Conservation (phyloP, 202 grass and related monocot genomes). For the Elaeis oleifera region DNA sequence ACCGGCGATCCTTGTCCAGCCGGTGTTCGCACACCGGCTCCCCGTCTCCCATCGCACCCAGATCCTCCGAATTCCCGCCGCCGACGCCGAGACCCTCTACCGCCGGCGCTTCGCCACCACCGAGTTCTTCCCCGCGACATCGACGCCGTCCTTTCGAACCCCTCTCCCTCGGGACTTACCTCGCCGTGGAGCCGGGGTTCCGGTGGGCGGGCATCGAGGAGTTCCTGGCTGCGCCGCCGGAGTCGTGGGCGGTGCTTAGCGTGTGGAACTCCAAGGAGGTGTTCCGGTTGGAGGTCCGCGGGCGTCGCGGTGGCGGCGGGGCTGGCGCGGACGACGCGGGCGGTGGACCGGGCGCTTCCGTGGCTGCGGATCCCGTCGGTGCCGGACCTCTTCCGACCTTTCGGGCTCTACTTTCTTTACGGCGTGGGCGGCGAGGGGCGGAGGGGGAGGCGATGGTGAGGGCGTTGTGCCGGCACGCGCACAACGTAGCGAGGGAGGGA, state of each 20-base stretch:
- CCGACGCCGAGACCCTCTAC: not conserved
- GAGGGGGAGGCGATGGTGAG: too few relatives aligned
- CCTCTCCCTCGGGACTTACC: constrained; percentile 8
- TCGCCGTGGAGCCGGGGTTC: not conserved
- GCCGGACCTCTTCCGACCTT: constrained; percentile 5
- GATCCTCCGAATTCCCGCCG: not conserved
- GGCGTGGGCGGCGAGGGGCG: constrained; percentile 1
- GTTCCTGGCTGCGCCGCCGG: not conserved
- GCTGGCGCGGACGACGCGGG: not conserved
- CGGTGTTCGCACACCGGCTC: constrained; percentile 7
- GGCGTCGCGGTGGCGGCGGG: not conserved
- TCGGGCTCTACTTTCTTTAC: not conserved
- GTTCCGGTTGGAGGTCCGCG: constrained; percentile 6
- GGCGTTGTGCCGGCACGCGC: too few relatives aligned
- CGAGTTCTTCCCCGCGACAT: constrained; percentile 10
- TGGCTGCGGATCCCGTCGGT: constrained; percentile 11
- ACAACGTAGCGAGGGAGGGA: not conserved
- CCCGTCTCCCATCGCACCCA: not conserved
- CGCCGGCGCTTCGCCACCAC: not conserved
- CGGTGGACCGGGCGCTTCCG: constrained; percentile 4
- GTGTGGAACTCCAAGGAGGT: constrained; percentile 7
- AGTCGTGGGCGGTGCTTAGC: constrained; percentile 11
- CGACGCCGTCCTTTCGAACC: constrained; percentile 2
- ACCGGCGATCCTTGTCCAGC: constrained; percentile 1
- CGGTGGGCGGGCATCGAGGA: not conserved